Base-by-base conservation (phyloP, 495 filamentous ascomycete species). In the Poronia punctata region DNA sequence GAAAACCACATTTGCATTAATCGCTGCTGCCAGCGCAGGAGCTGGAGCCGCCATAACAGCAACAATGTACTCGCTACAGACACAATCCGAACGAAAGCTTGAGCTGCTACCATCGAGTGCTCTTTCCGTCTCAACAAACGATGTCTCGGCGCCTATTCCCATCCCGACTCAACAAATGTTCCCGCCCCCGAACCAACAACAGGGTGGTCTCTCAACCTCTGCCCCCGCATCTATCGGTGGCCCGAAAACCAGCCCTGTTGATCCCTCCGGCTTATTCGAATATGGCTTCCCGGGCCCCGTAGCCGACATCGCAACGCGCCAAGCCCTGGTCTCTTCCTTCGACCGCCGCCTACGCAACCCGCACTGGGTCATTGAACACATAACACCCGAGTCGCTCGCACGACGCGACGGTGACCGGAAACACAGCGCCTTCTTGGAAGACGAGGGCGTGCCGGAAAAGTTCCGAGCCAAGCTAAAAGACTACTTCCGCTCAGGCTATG, bases 241-340 rank as follows among this genome's bases (percentile, higher is more conserved):
- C 12, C 25, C 17, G n/a, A n/a, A n/a, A n/a, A 35, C 46, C 25
- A 48, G 52, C 11, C 83, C 78, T 14, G 88, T 96, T 55, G 76
- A 97, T 63, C 89, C 92, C 1, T 67, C 84, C 1, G 92, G 89
- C 12, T 72, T 98, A 52, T 90, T 94, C 62, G 82, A 96, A 60
- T 98, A 98, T 65, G 92, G 93, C 51, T 97, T 97, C 67, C 89
- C 92, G 1, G 92, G 92, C 40, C 93, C 92, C 22, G 63, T 90
- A 20, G 73, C 79, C 52, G 92, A 98, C 63, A 75, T 93, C 39
- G 82, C 86, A 27, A 72, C 77, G 25, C 76, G 84, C 10, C 60
- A 74, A 3, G 80, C 85, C 17, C 73, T 95, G 24, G 72, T 88
- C 46, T 94, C 88, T 19, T 80, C 83, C 53, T 98, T 80, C 70